Evolutionary conservation across 768 basidiomycete genomes (phyloP).

Genomic region (Serendipita sp.): DNA sequence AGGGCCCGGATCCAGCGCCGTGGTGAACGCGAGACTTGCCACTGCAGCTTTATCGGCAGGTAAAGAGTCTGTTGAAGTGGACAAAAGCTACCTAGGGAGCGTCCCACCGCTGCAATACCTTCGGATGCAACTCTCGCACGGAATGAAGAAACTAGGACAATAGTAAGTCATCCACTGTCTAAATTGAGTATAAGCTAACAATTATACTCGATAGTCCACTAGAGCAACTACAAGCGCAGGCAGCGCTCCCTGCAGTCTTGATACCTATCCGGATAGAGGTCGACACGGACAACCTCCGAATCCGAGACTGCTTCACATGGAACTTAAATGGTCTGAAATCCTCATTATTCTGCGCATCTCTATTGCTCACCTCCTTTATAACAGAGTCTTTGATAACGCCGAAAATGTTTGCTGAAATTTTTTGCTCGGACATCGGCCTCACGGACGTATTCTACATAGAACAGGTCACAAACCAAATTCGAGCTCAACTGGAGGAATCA

Average conservation of each 20-base stretch:
- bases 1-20: constrained; percentile 20
- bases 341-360: background rate
- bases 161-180: background rate
- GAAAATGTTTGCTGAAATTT: constrained; percentile 66
- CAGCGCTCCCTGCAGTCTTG: constrained; percentile 36
- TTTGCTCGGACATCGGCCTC: constrained; percentile 80
- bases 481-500: constrained; percentile 81
- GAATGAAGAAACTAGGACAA: constrained; percentile 2
- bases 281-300: constrained; percentile 77
- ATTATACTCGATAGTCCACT: constrained; percentile 26
- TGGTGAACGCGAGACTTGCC: constrained; percentile 20
- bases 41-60: constrained; percentile 1
- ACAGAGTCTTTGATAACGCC: constrained; percentile 46
- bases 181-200: background rate
- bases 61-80: constrained; percentile 51
- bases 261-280: constrained; percentile 93
- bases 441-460: constrained; percentile 49
- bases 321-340: constrained; percentile 60
- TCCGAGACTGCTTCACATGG: constrained; percentile 95
- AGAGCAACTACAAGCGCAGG: constrained; percentile 49
- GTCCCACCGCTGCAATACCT: constrained; percentile 71
- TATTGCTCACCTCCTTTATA: background rate
- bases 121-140: constrained; percentile 26
- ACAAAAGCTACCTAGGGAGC: constrained; percentile 81
- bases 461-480: constrained; percentile 72